Conservation (phyloP, 179 eudicot genomes). For the Amaranthus tricolor region DNA sequence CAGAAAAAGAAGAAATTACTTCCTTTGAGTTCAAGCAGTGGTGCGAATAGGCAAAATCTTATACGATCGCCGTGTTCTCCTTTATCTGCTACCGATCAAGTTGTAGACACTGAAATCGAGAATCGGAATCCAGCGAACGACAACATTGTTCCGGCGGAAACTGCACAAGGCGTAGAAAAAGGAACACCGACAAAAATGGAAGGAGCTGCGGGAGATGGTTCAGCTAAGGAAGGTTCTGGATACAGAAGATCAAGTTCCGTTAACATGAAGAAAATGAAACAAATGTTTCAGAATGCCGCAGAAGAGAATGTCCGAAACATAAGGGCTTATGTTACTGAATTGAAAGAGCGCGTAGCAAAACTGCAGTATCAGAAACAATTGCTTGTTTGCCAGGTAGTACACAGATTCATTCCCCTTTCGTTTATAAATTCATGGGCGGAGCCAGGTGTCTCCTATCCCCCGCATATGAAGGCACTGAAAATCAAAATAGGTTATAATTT, state of each 20-base stretch:
- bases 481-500: no score
- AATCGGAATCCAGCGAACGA: constrained; percentile 62
- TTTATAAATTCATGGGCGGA: no score
- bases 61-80: constrained; percentile 85
- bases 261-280: constrained; percentile 97
- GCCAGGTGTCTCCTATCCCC: no score
- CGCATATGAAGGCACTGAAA: no score
- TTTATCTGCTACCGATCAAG: constrained; percentile 60
- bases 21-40: constrained; percentile 71
- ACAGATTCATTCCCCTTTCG: not conserved
- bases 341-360: constrained; percentile 95
- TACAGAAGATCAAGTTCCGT: constrained; percentile 93
- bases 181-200: constrained; percentile 65
- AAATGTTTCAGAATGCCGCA: constrained; percentile 96
- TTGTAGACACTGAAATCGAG: constrained; percentile 62
- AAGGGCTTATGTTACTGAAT: constrained; percentile 83
- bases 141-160: constrained; percentile 34
- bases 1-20: constrained; percentile 73
- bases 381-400: constrained; percentile 86
- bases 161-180: constrained; percentile 45
- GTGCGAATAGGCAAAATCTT: constrained; percentile 51
- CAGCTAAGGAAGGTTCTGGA: constrained; percentile 86
- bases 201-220: constrained; percentile 63
- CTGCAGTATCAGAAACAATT: constrained; percentile 94
- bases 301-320: constrained; percentile 95